Base-by-base conservation (phyloP, 371 early-diverging fungal genomes). In the Thermomucor indicae-seudaticae region DNA sequence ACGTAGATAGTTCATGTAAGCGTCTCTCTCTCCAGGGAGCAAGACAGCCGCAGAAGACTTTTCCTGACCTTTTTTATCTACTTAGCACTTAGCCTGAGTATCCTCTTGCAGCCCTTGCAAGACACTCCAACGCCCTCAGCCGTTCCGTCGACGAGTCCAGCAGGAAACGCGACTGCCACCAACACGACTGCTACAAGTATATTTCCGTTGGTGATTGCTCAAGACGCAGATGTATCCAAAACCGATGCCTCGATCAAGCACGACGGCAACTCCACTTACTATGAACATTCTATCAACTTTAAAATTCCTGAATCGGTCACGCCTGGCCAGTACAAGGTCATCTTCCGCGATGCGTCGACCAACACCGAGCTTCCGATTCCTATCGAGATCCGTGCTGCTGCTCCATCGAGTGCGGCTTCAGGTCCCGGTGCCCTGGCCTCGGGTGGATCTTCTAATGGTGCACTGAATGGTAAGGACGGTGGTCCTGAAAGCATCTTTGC, bases 1-100 rank as follows among this genome's bases (percentile, higher is more conserved):
- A 67, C 39, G 66, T 67, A 24, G 68, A 75, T 60, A 63, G 62
- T 47, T 62, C 72, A 62, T 65, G 76, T 75, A 72, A 55, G 30
- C 29, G n/a, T n/a, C n/a, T n/a, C n/a, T n/a, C n/a, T n/a, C n/a
- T n/a, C n/a, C n/a, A n/a, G n/a, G n/a, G n/a, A n/a, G n/a, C n/a
- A n/a, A n/a, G n/a, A 16, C 25, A 25, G 28, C 22, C 34, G 22
- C 24, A 43, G 11, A 12, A 10, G 25, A 30, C 6, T 24, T 19
- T 22, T n/a, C 7, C 38, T 31, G 38, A 34, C 28, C 20, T 42
- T 14, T 6, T 25, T 43, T 12, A 10, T 4, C 19, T 0, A 16
- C 3, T 46, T 46, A 1, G 4, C 12, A 24, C 23, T 16, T 4
- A 22, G 43, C 7, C 22, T 16, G 11, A 11, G 25, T 43, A 43